Evolutionary conservation across 148 eudicot species (phyloP), one percentile per base, ranked within the genome.

Genomic region (Fallopia convolvulus): DNA sequence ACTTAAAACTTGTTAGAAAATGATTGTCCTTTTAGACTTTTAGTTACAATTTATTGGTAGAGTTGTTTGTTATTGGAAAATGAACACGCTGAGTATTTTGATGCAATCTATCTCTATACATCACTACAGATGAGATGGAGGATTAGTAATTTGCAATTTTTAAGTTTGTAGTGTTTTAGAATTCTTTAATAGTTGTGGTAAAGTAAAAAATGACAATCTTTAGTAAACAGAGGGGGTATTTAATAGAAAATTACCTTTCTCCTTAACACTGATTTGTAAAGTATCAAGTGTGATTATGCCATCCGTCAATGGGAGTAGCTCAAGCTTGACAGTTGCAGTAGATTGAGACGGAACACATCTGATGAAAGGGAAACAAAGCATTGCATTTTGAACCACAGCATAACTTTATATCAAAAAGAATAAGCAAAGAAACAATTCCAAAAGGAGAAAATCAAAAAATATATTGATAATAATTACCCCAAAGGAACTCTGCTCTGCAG

Each of bases 261-360:
- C 97, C 86, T 89, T 93, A 33, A 91, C 92, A 81, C 81, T 75
- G 75, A 95, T 85, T 83, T 88, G 94, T 79, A 95, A 85, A 74
- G 97, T 92, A 84, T 95, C 97, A 74, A 95, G 97, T 17, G 93
- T 88, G 78, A 95, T 95, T 80, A 95, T 91, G 80, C 99, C 99
- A 85, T 95, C 99, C 6, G 94, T 95, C 86, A 95, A 74, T 39
- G 97, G 99, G 13, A 95, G 92, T 68, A 95, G 83, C 87, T 93
- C 93, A 79, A 95, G 99, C 88, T 95, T 95, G 84, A 95, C 86
- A 40, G 91, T 95, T 50, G 97, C 89, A 3, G 93, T 90, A 73
- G 97, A 95, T 74, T 90, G 94, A 76, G 97, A 81, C 79, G 97
- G 99, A 80, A 95, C 91, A 77, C 91, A 92, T 81, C 99, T 95